Evolutionary conservation across 345 rosid species (phyloP), one percentile per base, ranked within the genome.

Genomic region (Eucalyptus caleyi): DNA sequence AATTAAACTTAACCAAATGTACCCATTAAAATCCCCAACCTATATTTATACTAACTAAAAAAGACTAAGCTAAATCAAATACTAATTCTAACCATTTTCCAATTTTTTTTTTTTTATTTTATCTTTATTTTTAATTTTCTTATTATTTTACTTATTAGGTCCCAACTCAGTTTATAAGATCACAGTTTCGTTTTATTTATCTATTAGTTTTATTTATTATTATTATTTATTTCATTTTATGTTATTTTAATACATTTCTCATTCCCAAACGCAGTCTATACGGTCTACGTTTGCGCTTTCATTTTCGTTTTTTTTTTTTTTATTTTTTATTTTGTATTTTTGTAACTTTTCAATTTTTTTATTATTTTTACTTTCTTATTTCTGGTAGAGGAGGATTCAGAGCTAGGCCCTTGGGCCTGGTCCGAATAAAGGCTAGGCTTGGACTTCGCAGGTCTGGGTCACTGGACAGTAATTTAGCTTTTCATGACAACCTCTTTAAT

Each of bases 61-160:
- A 56, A 23, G 30, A 10, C 62, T 56, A 10, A 24, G 30, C 13
- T 2, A 56, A 56, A 56, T 24, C 30, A 56, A 56, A 56, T 56
- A 24, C 62, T 26, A 56, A 24, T 56, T 56, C 30, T 56, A 56
- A 56, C 0, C 30, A 56, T 2, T 4, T 56, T 56, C 62, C 62
- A 4, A 23, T 56, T 24, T 54, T 56, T 24, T 0, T 3, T 19
- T 19, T 51, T 18, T 8, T 0, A 53, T 1, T 19, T 19, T 3
- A 53, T 53, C 5, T 53, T 19, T 8, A 7, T 9, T 56, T 56
- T 23, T 2, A 56, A 23, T 23, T 56, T 23, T 56, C 30, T 56
- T 56, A 24, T 56, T 56, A 56, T 24, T 56, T 56, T 10, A 10
- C 6, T 24, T 56, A 56, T 56, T 10, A 56, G 27, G 0, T 56